These are phyloP conservation scores for Metarhizium anisopliae DNA, from an alignment of 2,329 filamentous ascomycete genomes.

Conservation along the genomic window DNA sequence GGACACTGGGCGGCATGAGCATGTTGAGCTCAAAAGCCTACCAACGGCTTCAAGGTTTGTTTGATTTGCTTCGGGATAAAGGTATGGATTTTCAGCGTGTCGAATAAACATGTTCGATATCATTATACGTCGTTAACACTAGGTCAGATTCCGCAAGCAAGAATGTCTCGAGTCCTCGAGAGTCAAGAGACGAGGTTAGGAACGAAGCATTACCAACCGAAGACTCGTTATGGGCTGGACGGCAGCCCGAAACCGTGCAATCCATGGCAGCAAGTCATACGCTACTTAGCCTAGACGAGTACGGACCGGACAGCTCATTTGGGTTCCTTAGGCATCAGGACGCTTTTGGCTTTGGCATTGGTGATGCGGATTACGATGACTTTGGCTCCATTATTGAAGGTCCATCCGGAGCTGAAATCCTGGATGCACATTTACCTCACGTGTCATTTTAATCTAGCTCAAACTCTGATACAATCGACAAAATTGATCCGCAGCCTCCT, in stretches of 20 bases:
- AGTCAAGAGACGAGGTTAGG: not conserved
- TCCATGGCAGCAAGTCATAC: not conserved
- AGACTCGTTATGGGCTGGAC: not conserved
- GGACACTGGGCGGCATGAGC: not conserved
- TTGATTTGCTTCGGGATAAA: not conserved
- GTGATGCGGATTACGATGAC: not conserved
- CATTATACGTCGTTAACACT: not conserved
- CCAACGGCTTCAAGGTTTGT: not conserved
- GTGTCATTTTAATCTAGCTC: not conserved
- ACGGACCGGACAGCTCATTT: not conserved
- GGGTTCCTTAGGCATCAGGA: not conserved
- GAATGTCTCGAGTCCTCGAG: not conserved
- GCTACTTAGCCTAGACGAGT: not conserved
- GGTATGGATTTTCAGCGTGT: not conserved
- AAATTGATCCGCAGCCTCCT: slow-evolving; percentile 43
- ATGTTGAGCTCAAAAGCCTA: not conserved
- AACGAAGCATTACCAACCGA: not conserved
- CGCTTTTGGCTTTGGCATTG: not conserved
- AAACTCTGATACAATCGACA: slow-evolving; percentile 33
- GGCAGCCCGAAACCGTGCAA: not conserved
- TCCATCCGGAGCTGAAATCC: no score
- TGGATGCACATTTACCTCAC: no score
- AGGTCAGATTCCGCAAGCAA: not conserved
- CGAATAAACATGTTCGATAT: no score
- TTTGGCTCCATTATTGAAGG: no score